Percentiles rank a stretch among this genome's conserved stretches.
phyloP scores from a whole-genome alignment of 2,329 filamentous ascomycete genomes.

The Escovopsis sp. region DNA sequence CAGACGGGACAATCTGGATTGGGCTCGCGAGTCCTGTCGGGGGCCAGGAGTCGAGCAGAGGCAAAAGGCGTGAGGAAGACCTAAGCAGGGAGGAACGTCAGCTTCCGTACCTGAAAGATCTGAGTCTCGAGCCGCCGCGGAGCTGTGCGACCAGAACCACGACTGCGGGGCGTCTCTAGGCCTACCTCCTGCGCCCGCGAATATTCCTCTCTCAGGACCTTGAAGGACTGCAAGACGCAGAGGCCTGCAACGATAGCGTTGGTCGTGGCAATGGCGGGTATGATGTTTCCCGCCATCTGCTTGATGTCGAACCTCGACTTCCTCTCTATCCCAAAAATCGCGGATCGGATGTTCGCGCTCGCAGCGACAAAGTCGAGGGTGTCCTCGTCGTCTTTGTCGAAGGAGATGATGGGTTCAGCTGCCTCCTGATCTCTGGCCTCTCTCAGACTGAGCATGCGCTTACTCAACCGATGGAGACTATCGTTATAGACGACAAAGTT shows the following conservation, averaged over 20 bases:
- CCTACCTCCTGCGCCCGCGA: slow-evolving; percentile 57
- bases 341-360: slow-evolving; percentile 75
- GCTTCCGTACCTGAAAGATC: background rate
- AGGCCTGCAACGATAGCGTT: slow-evolving; percentile 92
- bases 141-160: too few species aligned
- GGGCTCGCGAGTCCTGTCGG: slow-evolving; percentile 43
- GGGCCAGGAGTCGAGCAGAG: slow-evolving; percentile 39
- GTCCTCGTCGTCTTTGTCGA: slow-evolving; percentile 94
- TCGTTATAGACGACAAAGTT: slow-evolving; percentile 78
- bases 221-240: slow-evolving; percentile 85
- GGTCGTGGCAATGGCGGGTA: slow-evolving; percentile 93
- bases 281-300: slow-evolving; percentile 98
- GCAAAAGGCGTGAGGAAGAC: slow-evolving; percentile 65
- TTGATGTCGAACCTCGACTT: slow-evolving; percentile 96
- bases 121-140: too few species aligned
- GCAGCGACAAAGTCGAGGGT: slow-evolving; percentile 89
- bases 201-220: slow-evolving; percentile 63
- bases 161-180: too few species aligned
- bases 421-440: slow-evolving; percentile 28
- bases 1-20: slow-evolving; percentile 78
- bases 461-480: slow-evolving; percentile 63
- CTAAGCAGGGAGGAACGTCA: slow-evolving; percentile 20
- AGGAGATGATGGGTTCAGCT: slow-evolving; percentile 54
- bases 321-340: slow-evolving; percentile 73
- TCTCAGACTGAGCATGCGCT: slow-evolving; percentile 52